Evolutionary conservation across 2,329 filamentous ascomycete genomes (phyloP), one percentile per base, ranked within the genome.

Genomic region (Acrodontium crateriforme): DNA sequence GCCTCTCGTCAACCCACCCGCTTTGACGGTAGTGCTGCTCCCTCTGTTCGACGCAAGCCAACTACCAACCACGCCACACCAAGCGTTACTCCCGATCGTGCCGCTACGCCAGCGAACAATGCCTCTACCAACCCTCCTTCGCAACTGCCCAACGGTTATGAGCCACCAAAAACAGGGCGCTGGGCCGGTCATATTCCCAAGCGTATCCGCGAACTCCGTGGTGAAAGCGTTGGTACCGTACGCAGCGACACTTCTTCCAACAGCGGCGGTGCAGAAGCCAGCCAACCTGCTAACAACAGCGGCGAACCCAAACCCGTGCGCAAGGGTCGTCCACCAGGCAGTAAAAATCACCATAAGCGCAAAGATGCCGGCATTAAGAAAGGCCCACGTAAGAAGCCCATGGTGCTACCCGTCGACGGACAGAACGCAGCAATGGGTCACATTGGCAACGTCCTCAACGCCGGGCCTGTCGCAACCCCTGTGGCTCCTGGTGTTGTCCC

Each of bases 351-450:
- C 16, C 52, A 54, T 15, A 50, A 56, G 31, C 49, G 62, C 12
- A 59, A 55, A 27, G 62, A 64, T 35, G 60, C 55, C 17, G 60
- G 61, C 2, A 53, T 63, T 31, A 62, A 63, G 35, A 65, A 65
- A 33, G 61, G 61, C 3, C 61, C 61, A 4, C 46, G 60, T 9
- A 47, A 47, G 33, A 35, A 32, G 11, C n/a, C n/a, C n/a, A n/a
- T n/a, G n/a, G n/a, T n/a, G n/a, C n/a, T n/a, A n/a, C n/a, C n/a
- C n/a, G n/a, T n/a, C n/a, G n/a, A n/a, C n/a, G n/a, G n/a, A n/a
- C n/a, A n/a, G n/a, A n/a, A n/a, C n/a, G n/a, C n/a, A n/a, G n/a
- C n/a, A n/a, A n/a, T n/a, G n/a, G n/a, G n/a, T n/a, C n/a, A n/a
- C n/a, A n/a, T n/a, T n/a, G n/a, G n/a, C n/a, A n/a, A n/a, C n/a